Conservation (phyloP, 306 rosid species). For the Quercus robur region DNA sequence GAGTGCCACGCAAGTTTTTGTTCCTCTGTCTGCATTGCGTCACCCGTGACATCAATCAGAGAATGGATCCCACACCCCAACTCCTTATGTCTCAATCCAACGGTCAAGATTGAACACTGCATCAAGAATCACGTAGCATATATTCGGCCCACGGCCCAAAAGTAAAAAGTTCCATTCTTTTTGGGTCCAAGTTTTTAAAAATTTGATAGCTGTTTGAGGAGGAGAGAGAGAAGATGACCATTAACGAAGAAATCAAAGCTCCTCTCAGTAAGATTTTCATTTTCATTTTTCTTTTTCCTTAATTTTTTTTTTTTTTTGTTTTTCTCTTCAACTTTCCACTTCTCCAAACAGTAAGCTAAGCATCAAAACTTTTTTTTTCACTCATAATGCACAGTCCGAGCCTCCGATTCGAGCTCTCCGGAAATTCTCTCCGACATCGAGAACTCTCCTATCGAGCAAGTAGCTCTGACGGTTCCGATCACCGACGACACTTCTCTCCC, state of each 20-base stretch:
- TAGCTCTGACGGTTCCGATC: slow-evolving; percentile 76
- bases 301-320: too few species aligned
- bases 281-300: neutral
- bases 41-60: too few species aligned
- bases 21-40: too few species aligned
- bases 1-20: too few species aligned
- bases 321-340: neutral
- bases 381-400: slow-evolving; percentile 27
- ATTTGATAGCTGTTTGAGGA: neutral
- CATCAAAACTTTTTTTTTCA: too few species aligned
- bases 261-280: slow-evolving; percentile 43
- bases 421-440: slow-evolving; percentile 15
- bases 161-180: too few species aligned
- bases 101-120: too few species aligned
- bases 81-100: too few species aligned
- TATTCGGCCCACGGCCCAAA: too few species aligned
- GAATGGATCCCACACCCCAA: too few species aligned
- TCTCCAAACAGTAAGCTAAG: slow-evolving; percentile 8
- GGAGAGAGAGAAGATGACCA: slow-evolving; percentile 16
- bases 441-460: slow-evolving; percentile 77
- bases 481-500: slow-evolving; percentile 67
- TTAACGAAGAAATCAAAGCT: slow-evolving; percentile 31
- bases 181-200: neutral
- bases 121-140: too few species aligned
- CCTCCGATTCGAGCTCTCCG: slow-evolving; percentile 12